Evolutionary conservation across 495 filamentous ascomycete species (phyloP), one percentile per base, ranked within the genome.

Genomic region (Hypoxylon subgilvum): DNA sequence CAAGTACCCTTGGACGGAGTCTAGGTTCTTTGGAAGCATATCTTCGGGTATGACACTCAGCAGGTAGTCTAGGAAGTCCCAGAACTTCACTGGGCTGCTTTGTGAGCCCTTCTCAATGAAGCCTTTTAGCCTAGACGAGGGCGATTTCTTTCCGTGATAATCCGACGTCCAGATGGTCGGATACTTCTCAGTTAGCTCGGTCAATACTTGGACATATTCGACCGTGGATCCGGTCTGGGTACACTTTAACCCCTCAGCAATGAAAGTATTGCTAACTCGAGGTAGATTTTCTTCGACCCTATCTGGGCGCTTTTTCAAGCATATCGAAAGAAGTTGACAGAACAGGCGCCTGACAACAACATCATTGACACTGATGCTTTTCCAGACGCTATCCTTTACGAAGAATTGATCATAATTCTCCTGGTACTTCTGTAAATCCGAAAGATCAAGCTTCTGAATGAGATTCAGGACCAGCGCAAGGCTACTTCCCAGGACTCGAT

Each of bases 101-200:
- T 96, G 88, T 1, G 92, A 95, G 38, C 95, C 94, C 63, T 85
- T 86, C 49, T 87, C 84, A n/a, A 97, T 75, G 62, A 95, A 95
- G 14, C 83, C 77, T 25, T 78, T 80, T 2, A 98, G 64, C 21
- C 85, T 78, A 23, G 81, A 80, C 0, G 85, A 73, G 0, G 86
- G 79, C 19, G 86, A 76, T 32, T 84, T 88, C 66, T 91, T 93
- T 12, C 78, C 77, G 12, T 70, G 77, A 65, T 88, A 88, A 28
- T 85, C 76, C 0, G 81, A 75, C 2, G 83, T 88, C 94, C 93
- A 98, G 14, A 91, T 74, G 12, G 85, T 78, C 2, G 92, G 88
- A 23, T 83, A 78, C 16, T 63, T 66, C 6, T 70, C 60, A 0
- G 92, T 92, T 21, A 95, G 66, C 10, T 75, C 69, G 12, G 82